A percentile compares a stretch with the other conserved stretches of the same genome.
Conservation (phyloP, 257 asterid genomes). For the Nicotiana benthamiana region DNA sequence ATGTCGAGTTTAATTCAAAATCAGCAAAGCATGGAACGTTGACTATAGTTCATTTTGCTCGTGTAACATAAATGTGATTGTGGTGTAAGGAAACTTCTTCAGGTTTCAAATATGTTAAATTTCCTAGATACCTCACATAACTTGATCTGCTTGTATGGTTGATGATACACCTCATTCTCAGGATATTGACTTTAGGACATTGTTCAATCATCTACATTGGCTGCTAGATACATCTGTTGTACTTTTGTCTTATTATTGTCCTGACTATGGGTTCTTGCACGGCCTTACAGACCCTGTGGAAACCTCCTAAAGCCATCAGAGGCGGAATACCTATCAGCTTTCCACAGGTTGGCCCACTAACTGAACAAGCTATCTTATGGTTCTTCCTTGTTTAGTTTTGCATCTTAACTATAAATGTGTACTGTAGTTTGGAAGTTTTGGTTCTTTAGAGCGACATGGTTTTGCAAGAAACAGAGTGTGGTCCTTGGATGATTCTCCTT, state of each 20-base stretch:
- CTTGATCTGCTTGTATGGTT: conserved; percentile 1
- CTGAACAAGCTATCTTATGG: conserved; percentile 3
- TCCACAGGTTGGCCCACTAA: conserved; percentile 51
- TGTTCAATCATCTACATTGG: background rate
- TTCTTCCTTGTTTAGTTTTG: background rate
- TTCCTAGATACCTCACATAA: background rate
- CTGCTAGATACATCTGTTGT: background rate
- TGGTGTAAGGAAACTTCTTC: background rate
- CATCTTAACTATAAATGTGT: conserved; percentile 17
- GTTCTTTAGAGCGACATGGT: conserved; percentile 77
- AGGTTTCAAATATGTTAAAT: background rate
- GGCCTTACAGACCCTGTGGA: conserved; percentile 43
- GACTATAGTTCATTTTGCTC: background rate
- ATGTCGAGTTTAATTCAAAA: background rate
- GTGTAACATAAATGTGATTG: background rate
- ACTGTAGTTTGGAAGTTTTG: conserved; percentile 47
- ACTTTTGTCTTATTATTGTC: background rate
- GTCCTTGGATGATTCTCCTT: conserved; percentile 62
- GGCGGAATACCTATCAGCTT: conserved; percentile 65
- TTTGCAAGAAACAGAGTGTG: conserved; percentile 69
- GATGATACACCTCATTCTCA: background rate
- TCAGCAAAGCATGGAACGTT: background rate
- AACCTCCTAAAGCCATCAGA: conserved; percentile 52
- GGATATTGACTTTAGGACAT: background rate
- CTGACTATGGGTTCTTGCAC: conserved; percentile 7